Conservation (phyloP, 257 asterid genomes). For the Echium plantagineum region DNA sequence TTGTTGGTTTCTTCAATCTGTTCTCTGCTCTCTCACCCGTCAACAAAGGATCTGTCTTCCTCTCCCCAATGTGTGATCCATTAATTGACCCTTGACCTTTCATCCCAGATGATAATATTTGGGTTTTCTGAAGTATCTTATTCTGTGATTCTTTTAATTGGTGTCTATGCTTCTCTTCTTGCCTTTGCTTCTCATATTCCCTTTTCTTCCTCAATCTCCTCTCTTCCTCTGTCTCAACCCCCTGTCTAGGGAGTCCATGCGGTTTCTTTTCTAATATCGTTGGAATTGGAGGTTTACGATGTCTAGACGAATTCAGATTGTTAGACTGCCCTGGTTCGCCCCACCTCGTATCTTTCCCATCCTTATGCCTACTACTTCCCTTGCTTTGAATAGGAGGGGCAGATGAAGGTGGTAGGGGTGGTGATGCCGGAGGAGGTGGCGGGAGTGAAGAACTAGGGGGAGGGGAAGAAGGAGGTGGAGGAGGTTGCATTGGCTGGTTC, state of each 20-base stretch:
- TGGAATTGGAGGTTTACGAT: constrained; percentile 50
- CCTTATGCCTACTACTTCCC: constrained; percentile 30
- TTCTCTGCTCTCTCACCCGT: constrained; percentile 70
- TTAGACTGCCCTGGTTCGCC: constrained; percentile 21
- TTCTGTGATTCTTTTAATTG: constrained; percentile 70
- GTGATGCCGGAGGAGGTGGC: constrained; percentile 64
- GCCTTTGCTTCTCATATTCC: constrained; percentile 74
- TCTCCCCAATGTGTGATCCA: constrained; percentile 82
- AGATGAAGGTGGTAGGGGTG: constrained; percentile 36
- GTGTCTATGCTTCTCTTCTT: constrained; percentile 72
- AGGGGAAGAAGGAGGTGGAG: constrained; percentile 47
- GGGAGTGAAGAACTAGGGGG: constrained; percentile 33
- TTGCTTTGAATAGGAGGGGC: constrained; percentile 33
- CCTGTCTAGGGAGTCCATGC: constrained; percentile 24
- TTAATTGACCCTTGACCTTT: constrained; percentile 70
- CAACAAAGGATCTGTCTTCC: constrained; percentile 58
- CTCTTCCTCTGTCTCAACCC: constrained; percentile 86
- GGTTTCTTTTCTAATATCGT: constrained; percentile 29
- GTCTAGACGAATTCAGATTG: constrained; percentile 29
- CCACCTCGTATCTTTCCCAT: constrained; percentile 24
- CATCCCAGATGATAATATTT: constrained; percentile 57
- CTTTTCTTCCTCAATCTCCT: constrained; percentile 72
- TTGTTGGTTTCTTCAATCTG: constrained; percentile 91
- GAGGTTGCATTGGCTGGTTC: constrained; percentile 30
- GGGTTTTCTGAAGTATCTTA: constrained; percentile 78